phyloP scores from a whole-genome alignment of 805 yeast species.

The Saccharomyces cerevisiae region DNA sequence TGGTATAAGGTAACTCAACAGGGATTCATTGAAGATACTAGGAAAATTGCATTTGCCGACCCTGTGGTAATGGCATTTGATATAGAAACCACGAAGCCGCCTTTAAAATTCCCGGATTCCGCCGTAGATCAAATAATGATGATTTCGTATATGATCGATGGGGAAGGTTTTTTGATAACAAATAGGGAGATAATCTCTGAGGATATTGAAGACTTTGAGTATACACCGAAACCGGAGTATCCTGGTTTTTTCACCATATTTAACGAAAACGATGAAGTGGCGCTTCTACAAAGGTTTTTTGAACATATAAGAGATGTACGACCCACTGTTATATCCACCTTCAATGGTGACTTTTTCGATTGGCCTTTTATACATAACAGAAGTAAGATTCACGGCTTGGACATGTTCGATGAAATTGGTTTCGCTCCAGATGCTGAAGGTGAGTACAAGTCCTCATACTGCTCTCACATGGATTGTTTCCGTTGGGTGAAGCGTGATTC shows the following conservation, averaged over 20 bases:
- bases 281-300: constrained; percentile 65
- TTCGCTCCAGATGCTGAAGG: constrained; percentile 83
- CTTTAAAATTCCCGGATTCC: constrained; percentile 91
- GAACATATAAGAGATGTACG: constrained; percentile 80
- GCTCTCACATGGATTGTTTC: constrained; percentile 95
- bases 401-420: constrained; percentile 90
- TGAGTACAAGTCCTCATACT: constrained; percentile 84
- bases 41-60: constrained; percentile 88
- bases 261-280: constrained; percentile 81
- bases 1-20: constrained; percentile 80
- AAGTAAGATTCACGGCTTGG: constrained; percentile 72
- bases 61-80: constrained; percentile 95
- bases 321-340: constrained; percentile 97
- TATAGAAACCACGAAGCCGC: constrained; percentile 95
- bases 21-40: constrained; percentile 47
- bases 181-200: constrained; percentile 89
- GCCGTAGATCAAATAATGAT: constrained; percentile 90
- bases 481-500: constrained; percentile 98
- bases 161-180: constrained; percentile 89
- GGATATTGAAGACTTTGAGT: constrained; percentile 94
- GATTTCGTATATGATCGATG: constrained; percentile 99
- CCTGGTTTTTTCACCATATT: constrained; percentile 84
- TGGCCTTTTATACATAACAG: constrained; percentile 97
- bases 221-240: constrained; percentile 94
- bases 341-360: constrained; percentile 97